Percentiles rank a stretch among this genome's conserved stretches.
These are phyloP conservation scores for Trichopus zeylanicus DNA, from an alignment of 116 monocot species.

Conservation along the genomic window DNA sequence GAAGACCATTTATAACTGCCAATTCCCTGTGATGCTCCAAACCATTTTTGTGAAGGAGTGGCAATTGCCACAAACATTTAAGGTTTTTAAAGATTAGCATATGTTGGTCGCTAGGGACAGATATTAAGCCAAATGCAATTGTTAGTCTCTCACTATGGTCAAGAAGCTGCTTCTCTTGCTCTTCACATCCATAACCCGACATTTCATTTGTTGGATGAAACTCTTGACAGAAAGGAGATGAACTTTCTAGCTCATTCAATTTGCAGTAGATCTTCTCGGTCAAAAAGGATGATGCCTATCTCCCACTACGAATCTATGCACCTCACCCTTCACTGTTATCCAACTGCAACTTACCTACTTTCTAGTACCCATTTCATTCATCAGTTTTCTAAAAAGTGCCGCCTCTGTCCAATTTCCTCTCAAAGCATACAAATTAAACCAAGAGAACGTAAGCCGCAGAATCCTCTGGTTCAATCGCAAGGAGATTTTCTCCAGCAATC, in stretches of 20 bases:
- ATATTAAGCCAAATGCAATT: conserved; percentile 21
- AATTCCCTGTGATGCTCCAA: conserved; percentile 7
- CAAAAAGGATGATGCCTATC: conserved; percentile 13
- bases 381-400: conserved; percentile 15
- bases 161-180: conserved; percentile 16
- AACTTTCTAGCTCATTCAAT: conserved; percentile 9
- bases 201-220: background rate
- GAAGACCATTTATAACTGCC: too few species aligned
- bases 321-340: conserved; percentile 21
- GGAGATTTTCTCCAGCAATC: conserved; percentile 18
- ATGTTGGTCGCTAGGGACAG: conserved; percentile 3
- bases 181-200: background rate
- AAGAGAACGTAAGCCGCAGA: conserved; percentile 16
- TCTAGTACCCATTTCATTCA: conserved; percentile 23
- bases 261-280: conserved; percentile 15
- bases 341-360: conserved; percentile 27
- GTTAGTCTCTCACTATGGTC: conserved; percentile 21
- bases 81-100: conserved; percentile 19
- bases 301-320: conserved; percentile 23
- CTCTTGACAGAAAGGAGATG: background rate
- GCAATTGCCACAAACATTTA: conserved; percentile 21
- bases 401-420: conserved; percentile 18
- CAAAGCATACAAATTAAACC: conserved; percentile 23
- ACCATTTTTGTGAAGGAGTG: conserved; percentile 12
- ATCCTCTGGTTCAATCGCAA: conserved; percentile 12